Base-by-base conservation (phyloP, 1,284 basidiomycete genomes). In the Peniophora sp. region DNA sequence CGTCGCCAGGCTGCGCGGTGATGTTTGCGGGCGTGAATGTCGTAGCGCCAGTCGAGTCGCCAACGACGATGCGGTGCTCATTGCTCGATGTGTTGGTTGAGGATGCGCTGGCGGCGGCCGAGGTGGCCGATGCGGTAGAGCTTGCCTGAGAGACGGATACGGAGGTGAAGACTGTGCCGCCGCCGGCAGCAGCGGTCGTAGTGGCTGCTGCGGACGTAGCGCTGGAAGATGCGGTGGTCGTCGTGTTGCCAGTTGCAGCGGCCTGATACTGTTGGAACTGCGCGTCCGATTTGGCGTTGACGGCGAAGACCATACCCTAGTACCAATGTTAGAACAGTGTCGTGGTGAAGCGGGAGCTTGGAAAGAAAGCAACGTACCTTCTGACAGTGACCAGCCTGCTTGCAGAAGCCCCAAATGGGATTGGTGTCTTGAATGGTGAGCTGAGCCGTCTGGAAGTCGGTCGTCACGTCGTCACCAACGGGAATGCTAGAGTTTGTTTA, bases 271-370 rank as follows among this genome's bases (percentile, higher is more conserved):
- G 27, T 12, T 32, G 27, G 27, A 32, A 32, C 27, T 32, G 27
- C 2, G 73, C 69, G 19, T 67, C 63, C 56, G 81, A 74, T 27
- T 77, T 69, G 2, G 79, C 77, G 62, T 83, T 83, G 56, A 83
- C 67, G 17, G 80, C 78, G 61, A 83, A 83, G 24, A 83, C 79
- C 81, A 83, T 83, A 14, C 81, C 81, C 53, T 72, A 66, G 6
- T 5, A 32, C 5, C 12, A 12, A 32, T 6, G 27, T 32, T 12
- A 32, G 12, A 6, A 32, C 27, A n/a, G n/a, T n/a, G n/a, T n/a
- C n/a, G 5, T 32, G 27, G 27, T 32, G 27, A n/a, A n/a, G 27
- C 27, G 12, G 5, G 27, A 32, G 27, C 5, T 32, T 6, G 5
- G 27, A 5, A 5, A 32, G 27, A 32, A 12, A 32, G 27, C 12